Base-by-base conservation (phyloP, 176 grass and related monocot genomes). In the Coix lacrymajobi region DNA sequence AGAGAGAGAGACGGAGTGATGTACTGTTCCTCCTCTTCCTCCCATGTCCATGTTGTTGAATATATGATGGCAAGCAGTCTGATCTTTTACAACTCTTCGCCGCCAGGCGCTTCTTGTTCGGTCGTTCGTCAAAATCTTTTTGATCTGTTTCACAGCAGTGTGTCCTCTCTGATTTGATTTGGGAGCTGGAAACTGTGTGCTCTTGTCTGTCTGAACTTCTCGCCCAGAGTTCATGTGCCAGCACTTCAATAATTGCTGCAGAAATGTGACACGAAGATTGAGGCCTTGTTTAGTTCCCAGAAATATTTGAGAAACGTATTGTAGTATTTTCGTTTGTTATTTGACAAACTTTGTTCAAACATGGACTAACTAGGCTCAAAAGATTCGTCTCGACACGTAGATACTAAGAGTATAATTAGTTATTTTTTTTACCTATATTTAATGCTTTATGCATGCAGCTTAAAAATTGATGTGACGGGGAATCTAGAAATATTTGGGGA, bases 1-100 rank as follows among this genome's bases (percentile, higher is more conserved):
- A 87, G 67, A 87, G 74, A 19, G 78, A 56, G 6, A 6, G 65
- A 69, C 40, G 45, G 69, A 66, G 60, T 75, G 24, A 14, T 33
- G 61, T 85, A 58, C 63, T 71, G 26, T 43, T 39, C 12, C 57
- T 44, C 9, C 69, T 38, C 12, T 45, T 56, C 10, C 26, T 69
- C 37, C 11, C 52, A 34, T 85, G 83, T 77, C 81, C 34, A 51
- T 85, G 87, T 71, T 71, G 87, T 64, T 89, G 71, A 25, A 70
- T 79, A 40, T 86, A 82, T 83, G 34, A 77, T 77, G 79, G 88
- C 66, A 73, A 78, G 67, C 78, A 85, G 78, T 84, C 69, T 61
- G 25, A 75, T 79, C 61, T 79, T 79, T 79, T 69, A 78, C 20
- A 29, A 34, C 19, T 29, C 26, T 52, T 81, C 49, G 66, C 72